phyloP scores from a whole-genome alignment of 345 rosid genomes.

The Microthlaspi erraticum region DNA sequence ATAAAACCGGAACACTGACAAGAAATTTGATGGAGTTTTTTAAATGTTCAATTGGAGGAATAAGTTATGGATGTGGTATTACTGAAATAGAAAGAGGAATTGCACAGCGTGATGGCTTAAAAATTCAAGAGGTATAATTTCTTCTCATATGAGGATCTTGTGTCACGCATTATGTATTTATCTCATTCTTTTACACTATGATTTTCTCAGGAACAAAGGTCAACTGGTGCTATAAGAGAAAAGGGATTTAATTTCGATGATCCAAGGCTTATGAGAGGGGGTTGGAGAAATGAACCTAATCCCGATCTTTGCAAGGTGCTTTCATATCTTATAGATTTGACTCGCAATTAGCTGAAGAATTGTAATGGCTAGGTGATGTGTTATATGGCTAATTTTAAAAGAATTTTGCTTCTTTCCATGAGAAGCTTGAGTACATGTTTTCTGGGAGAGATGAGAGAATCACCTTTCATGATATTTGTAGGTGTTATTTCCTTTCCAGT shows the following conservation, averaged over 20 bases:
- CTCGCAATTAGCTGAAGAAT: conserved; percentile 19
- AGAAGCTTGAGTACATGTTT: neutral
- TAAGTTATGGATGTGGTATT: conserved; percentile 84
- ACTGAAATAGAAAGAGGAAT: conserved; percentile 90
- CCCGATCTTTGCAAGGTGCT: conserved; percentile 85
- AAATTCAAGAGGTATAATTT: conserved; percentile 63
- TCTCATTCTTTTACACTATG: neutral
- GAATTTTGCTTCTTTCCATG: neutral
- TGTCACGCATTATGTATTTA: neutral
- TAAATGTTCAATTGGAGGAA: conserved; percentile 97
- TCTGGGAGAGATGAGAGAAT: conserved; percentile 8
- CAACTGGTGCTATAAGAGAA: conserved; percentile 57
- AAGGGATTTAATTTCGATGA: conserved; percentile 96
- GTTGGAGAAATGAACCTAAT: conserved; percentile 94
- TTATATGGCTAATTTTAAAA: conserved; percentile 1
- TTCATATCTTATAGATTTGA: conserved; percentile 24
- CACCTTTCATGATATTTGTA: conserved; percentile 3
- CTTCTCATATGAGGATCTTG: conserved; percentile 6
- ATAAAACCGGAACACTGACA: conserved; percentile 98
- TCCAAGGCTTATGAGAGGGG: conserved; percentile 83
- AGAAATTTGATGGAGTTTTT: conserved; percentile 98
- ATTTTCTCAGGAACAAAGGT: conserved; percentile 52
- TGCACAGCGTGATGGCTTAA: conserved; percentile 69
- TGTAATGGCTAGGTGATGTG: conserved; percentile 16
- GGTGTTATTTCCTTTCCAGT: conserved; percentile 5